Percentiles rank a stretch among this genome's conserved stretches.
These are phyloP conservation scores for Dunaliella sp. DNA, from an alignment of 139 green algal genomes.

Conservation along the genomic window DNA sequence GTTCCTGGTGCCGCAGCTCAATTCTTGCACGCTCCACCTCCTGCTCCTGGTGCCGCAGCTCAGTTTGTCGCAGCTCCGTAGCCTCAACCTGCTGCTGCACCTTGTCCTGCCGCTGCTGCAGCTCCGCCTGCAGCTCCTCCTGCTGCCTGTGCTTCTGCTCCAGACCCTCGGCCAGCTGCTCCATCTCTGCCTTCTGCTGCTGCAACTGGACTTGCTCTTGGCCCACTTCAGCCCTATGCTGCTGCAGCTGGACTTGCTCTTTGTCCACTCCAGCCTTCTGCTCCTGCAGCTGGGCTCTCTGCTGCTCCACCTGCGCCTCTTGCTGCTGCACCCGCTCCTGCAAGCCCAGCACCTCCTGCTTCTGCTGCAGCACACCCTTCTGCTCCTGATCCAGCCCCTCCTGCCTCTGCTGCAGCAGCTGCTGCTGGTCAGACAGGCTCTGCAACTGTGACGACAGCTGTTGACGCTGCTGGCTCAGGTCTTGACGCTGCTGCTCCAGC, in stretches of 20 bases:
- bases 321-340: neutral
- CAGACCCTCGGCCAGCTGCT: neutral
- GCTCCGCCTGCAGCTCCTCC: too few species aligned
- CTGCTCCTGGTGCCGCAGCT: too few species aligned
- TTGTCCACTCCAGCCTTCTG: neutral
- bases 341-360: neutral
- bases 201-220: neutral
- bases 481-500: neutral
- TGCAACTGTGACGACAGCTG: neutral
- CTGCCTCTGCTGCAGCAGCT: neutral
- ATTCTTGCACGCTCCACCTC: too few species aligned
- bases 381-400: neutral
- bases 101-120: too few species aligned
- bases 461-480: neutral
- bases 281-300: neutral
- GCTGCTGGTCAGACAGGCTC: neutral
- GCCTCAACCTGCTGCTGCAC: too few species aligned
- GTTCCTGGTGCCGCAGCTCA: too few species aligned
- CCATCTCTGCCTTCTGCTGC: neutral
- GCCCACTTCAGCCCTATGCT: neutral
- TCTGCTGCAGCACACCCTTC: neutral
- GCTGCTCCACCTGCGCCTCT: neutral
- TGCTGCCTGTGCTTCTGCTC: too few species aligned
- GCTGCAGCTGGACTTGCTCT: neutral
- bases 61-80: too few species aligned